Evolutionary conservation across 2,329 filamentous ascomycete species (phyloP).

Genomic region (Pseudogymnoascus sp.): DNA sequence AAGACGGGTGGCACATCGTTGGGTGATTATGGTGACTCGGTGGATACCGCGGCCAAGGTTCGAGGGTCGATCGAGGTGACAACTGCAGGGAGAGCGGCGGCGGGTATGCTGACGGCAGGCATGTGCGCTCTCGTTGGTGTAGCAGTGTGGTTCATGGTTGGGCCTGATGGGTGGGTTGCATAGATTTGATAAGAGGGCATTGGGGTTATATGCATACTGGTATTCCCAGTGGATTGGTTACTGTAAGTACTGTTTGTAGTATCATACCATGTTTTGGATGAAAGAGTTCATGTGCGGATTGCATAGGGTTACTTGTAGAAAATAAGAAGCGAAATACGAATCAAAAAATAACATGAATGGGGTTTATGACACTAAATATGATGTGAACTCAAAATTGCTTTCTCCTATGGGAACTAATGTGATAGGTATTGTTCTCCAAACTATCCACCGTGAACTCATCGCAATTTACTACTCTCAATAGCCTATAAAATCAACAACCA

Average conservation of each 20-base stretch:
- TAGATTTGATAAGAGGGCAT: not conserved
- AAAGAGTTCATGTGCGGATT: not conserved
- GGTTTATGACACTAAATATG: not conserved
- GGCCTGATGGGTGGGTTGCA: slow-evolving; percentile 4
- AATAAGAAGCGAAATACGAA: not conserved
- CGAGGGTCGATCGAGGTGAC: slow-evolving; percentile 17
- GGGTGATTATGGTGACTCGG: slow-evolving; percentile 26
- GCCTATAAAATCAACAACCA: not conserved
- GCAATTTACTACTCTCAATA: not conserved
- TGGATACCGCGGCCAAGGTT: slow-evolving; percentile 19
- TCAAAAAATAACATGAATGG: not conserved
- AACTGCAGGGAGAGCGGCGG: slow-evolving; percentile 32
- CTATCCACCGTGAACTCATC: not conserved
- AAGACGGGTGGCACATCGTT: slow-evolving; percentile 48
- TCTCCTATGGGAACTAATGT: not conserved
- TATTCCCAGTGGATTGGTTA: not conserved
- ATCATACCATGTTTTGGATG: not conserved
- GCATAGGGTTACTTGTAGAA: not conserved
- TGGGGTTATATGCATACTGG: not conserved
- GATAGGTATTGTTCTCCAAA: not conserved
- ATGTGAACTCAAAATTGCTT: not conserved
- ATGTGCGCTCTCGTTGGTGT: slow-evolving; percentile 17
- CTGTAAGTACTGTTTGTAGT: not conserved
- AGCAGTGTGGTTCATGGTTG: slow-evolving; percentile 9
- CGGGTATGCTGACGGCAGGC: slow-evolving; percentile 32